Conservation (phyloP, 108 stramenopile genomes). For the Skeletonema grethae region DNA sequence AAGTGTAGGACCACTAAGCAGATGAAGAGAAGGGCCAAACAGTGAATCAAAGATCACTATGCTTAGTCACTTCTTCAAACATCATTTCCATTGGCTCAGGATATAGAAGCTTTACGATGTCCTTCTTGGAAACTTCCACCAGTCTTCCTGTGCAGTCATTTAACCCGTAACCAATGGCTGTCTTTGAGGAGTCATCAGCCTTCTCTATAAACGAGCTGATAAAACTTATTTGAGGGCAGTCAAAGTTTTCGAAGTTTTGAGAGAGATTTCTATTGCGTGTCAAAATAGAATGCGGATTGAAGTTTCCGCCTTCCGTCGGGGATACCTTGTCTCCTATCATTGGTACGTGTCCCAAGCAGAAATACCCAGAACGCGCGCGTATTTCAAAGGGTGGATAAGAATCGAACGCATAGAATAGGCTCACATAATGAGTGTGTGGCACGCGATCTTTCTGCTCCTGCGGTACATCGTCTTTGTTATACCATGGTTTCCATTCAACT, state of each 20-base stretch:
- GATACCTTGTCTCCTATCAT: slow-evolving; percentile 10
- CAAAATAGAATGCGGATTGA: slow-evolving; percentile 38
- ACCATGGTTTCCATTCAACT: slow-evolving; percentile 43
- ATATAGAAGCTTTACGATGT: slow-evolving; percentile 44
- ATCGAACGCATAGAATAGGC: slow-evolving; percentile 48
- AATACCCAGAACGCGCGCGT: slow-evolving; percentile 47
- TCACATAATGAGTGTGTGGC: slow-evolving; percentile 48
- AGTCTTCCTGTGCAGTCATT: slow-evolving; percentile 61
- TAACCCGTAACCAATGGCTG: slow-evolving; percentile 60
- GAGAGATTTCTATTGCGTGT: slow-evolving; percentile 27
- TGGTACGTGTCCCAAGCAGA: slow-evolving; percentile 45
- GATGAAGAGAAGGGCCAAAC: no score
- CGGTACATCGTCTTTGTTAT: slow-evolving; percentile 14
- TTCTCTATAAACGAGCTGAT: slow-evolving; percentile 49
- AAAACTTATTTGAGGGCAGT: slow-evolving; percentile 61
- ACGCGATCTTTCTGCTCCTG: slow-evolving; percentile 31
- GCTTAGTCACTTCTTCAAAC: slow-evolving; percentile 12
- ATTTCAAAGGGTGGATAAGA: slow-evolving; percentile 42
- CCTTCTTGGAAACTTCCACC: slow-evolving; percentile 48
- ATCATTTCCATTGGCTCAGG: slow-evolving; percentile 41
- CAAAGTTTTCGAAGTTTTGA: slow-evolving; percentile 38
- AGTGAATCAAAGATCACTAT: background rate
- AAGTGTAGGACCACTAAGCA: no score
- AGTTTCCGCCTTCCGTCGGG: slow-evolving; percentile 24
- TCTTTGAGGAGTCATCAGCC: slow-evolving; percentile 33